phyloP scores from a whole-genome alignment of 331 rosid genomes.

The Rosa hybrid region DNA sequence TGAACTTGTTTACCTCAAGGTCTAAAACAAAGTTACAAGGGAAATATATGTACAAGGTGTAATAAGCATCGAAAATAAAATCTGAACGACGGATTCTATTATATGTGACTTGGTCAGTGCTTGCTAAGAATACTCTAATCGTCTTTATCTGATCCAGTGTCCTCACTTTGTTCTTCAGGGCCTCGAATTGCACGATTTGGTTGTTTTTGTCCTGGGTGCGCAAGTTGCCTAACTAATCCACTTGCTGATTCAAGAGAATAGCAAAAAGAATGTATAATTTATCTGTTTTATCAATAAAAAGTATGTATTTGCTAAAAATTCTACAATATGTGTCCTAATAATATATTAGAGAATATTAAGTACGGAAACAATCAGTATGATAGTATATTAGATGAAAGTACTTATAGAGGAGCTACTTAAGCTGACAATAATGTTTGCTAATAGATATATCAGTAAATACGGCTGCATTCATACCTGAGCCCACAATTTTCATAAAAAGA shows the following conservation, averaged over 20 bases:
- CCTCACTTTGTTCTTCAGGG: conserved; percentile 24
- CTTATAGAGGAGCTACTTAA: neutral
- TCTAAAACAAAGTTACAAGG: neutral
- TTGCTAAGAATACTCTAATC: conserved; percentile 25
- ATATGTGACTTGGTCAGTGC: neutral
- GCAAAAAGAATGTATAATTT: neutral
- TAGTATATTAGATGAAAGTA: too few relatives aligned
- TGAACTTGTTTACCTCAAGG: neutral
- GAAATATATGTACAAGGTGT: conserved; percentile 1
- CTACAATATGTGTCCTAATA: neutral
- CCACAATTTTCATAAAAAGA: conserved; percentile 26
- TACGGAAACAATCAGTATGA: neutral
- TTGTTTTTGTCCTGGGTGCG: conserved; percentile 33
- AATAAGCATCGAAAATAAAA: neutral
- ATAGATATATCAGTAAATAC: neutral
- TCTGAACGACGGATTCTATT: neutral
- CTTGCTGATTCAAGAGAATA: conserved; percentile 33
- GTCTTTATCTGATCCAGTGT: conserved; percentile 38
- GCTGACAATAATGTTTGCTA: conserved; percentile 1
- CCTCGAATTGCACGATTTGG: conserved; percentile 19
- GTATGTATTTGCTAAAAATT: neutral
- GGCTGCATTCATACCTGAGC: conserved; percentile 35
- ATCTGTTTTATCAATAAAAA: neutral
- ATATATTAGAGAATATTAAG: neutral
- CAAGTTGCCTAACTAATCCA: conserved; percentile 25